Percentiles rank a stretch among this genome's conserved stretches.
These are phyloP conservation scores for Acer negundo DNA, from an alignment of 345 rosid species.

Conservation along the genomic window DNA sequence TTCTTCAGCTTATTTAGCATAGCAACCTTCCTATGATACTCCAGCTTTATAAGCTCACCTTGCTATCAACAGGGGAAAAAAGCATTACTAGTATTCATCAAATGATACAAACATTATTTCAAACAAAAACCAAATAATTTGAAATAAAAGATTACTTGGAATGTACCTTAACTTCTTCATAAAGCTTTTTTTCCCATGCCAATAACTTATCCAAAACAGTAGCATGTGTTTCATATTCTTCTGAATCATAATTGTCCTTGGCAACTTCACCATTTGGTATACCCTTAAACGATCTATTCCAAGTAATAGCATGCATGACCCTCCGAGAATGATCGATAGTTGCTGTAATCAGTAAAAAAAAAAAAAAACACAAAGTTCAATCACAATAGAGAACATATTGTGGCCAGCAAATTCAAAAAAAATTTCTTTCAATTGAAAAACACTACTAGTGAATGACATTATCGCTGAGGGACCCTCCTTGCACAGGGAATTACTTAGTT, in stretches of 20 bases:
- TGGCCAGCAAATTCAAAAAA: not conserved
- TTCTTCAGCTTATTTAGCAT: conserved; percentile 78
- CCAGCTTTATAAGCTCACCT: conserved; percentile 95
- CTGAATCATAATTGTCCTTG: conserved; percentile 65
- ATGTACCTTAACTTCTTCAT: conserved; percentile 92
- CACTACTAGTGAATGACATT: not conserved
- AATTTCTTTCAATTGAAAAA: not conserved
- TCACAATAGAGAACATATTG: conserved; percentile 9
- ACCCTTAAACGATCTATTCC: conserved; percentile 84
- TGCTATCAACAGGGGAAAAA: conserved; percentile 50
- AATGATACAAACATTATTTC: not conserved
- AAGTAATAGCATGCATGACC: conserved; percentile 93
- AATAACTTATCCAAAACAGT: conserved; percentile 88
- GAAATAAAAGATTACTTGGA: conserved; percentile 10
- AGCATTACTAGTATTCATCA: conserved; percentile 20
- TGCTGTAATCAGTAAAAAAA: conserved; percentile 41
- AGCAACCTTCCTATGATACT: conserved; percentile 80
- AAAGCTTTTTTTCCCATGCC: conserved; percentile 98
- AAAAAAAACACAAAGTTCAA: conserved; percentile 4
- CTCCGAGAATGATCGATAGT: conserved; percentile 90
- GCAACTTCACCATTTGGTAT: conserved; percentile 57
- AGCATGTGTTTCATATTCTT: conserved; percentile 87
- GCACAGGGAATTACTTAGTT: not conserved
- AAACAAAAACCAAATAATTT: not conserved
- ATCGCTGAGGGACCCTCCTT: not conserved